Conservation (phyloP, 2,329 filamentous ascomycete species). For the Talaromyces funiculosus region DNA sequence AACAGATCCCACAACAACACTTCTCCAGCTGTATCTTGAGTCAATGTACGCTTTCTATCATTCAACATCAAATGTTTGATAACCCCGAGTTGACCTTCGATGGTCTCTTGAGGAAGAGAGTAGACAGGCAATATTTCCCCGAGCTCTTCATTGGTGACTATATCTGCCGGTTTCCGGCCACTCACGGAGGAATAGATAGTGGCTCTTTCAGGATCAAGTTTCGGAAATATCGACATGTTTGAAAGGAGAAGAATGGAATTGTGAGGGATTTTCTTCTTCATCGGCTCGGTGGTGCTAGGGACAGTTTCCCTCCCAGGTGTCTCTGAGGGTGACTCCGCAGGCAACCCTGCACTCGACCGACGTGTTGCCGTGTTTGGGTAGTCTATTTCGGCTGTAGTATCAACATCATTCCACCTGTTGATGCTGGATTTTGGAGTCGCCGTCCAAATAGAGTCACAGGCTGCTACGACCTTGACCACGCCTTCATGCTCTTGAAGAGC, state of each 20-base stretch:
- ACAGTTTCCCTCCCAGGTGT: conserved; percentile 31
- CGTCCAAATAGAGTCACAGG: conserved; percentile 78
- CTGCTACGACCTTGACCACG: conserved; percentile 52
- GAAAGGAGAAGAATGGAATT: conserved; percentile 77
- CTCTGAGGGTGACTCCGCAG: conserved; percentile 33
- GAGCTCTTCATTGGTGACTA: conserved; percentile 45
- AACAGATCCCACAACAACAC: conserved; percentile 93
- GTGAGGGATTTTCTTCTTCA: conserved; percentile 61
- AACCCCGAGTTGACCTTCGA: conserved; percentile 90
- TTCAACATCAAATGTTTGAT: conserved; percentile 91
- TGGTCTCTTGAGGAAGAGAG: conserved; percentile 67
- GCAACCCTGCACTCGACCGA: conserved; percentile 51
- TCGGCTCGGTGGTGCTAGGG: conserved; percentile 25
- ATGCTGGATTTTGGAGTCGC: conserved; percentile 86
- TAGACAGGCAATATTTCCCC: conserved; percentile 58
- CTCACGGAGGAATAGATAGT: conserved; percentile 46
- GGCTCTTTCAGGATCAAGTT: conserved; percentile 52
- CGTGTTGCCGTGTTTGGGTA: conserved; percentile 35
- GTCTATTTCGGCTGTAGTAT: conserved; percentile 67
- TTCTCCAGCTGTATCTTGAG: conserved; percentile 89
- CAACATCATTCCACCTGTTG: conserved; percentile 83
- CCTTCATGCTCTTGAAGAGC: conserved; percentile 84
- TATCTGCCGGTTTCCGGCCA: conserved; percentile 55
- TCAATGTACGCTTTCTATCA: conserved; percentile 81
- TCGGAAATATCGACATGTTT: conserved; percentile 72